Evolutionary conservation across 768 basidiomycete species (phyloP), one percentile per base, ranked within the genome.

Genomic region (Pilatotrama ljubarskyi): DNA sequence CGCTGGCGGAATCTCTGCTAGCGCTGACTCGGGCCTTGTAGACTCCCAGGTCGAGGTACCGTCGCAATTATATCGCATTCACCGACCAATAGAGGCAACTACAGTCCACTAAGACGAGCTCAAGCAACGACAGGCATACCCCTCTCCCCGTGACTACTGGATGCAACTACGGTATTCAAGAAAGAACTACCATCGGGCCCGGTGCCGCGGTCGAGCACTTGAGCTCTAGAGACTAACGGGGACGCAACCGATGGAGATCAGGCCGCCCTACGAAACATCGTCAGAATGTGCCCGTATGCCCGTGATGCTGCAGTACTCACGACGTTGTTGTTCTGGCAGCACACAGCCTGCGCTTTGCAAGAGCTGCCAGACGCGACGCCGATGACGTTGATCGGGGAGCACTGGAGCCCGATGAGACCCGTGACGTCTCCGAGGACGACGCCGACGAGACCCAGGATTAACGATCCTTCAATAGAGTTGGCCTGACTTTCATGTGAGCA

Each of bases 211-310:
- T 40, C 38, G 38, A 48, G 29, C 29, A 5, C 26, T 32, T 5
- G 46, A 29, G 5, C 51, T 10, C 35, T 51, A 63, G 41, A 63
- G 62, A 18, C 29, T 18, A 29, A 63, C 36, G 35, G 62, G 63
- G 25, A 58, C 37, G 40, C 65, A 66, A 51, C 65, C 65, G 35
- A 63, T 51, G 49, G 55, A 61, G 49, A 63, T 32, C 18, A 63
- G 32, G 46, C 61, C 56, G 7, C 65, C 62, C 65, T 66, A 38
- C 9, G 24, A 1, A 25, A 32, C 3, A 26, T 14, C 11, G 8
- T 35, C 22, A 15, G 24, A 32, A 32, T 10, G 10, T 49, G 9
- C 20, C 25, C 3, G n/a, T 11, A 8, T 36, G n/a, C 4, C 20
- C 17, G 6, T 25, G 14, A 15, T 24, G 37, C 25, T 41, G 24